A percentile compares a stretch with the other conserved stretches of the same genome.
Conservation (phyloP, 1,139 yeast species). For the Candida neerlandica region DNA sequence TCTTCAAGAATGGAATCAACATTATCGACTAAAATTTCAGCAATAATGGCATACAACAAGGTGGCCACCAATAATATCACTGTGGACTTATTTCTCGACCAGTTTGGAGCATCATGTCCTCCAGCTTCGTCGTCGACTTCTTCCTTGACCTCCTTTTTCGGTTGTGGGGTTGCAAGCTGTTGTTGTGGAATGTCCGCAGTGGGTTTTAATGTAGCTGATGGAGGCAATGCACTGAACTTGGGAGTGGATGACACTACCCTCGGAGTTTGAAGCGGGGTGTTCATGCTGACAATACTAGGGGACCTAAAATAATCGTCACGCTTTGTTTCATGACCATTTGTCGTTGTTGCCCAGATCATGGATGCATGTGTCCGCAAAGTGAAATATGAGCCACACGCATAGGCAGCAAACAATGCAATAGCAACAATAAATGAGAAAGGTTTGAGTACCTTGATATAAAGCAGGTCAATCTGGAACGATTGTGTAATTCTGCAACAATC, state of each 20-base stretch:
- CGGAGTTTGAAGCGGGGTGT: slow-evolving; percentile 26
- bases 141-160: slow-evolving; percentile 17
- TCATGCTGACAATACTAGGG: slow-evolving; percentile 38
- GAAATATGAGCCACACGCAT: slow-evolving; percentile 88
- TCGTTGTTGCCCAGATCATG: slow-evolving; percentile 79
- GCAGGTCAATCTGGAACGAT: slow-evolving; percentile 71
- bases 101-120: slow-evolving; percentile 96
- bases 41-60: slow-evolving; percentile 83
- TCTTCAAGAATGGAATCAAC: slow-evolving; percentile 84
- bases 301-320: slow-evolving; percentile 30
- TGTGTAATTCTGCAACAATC: slow-evolving; percentile 72
- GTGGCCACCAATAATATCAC: slow-evolving; percentile 87
- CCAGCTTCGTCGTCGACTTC: slow-evolving; percentile 40
- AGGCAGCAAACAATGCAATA: slow-evolving; percentile 75
- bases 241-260: slow-evolving; percentile 16
- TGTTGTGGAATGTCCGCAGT: neutral
- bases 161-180: neutral
- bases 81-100: slow-evolving; percentile 88
- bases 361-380: slow-evolving; percentile 96
- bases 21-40: slow-evolving; percentile 91
- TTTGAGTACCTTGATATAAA: slow-evolving; percentile 66
- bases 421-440: slow-evolving; percentile 89
- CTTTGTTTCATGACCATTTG: slow-evolving; percentile 37
- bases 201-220: slow-evolving; percentile 16
- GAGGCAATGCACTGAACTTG: slow-evolving; percentile 11